phyloP scores from a whole-genome alignment of 768 basidiomycete genomes.

The Boletus sp. region DNA sequence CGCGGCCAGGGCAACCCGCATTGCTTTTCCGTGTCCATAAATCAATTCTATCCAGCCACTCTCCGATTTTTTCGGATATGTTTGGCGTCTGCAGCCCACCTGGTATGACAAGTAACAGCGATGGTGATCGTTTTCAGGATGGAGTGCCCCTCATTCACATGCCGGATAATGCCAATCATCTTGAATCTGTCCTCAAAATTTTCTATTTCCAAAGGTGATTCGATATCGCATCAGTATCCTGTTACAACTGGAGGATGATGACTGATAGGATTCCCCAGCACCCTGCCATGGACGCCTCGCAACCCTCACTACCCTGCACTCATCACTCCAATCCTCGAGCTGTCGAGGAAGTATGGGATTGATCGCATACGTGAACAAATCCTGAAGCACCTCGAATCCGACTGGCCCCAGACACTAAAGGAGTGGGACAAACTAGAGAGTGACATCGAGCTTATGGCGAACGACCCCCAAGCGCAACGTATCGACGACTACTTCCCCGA shows the following conservation, averaged over 20 bases:
- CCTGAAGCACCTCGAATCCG: background rate
- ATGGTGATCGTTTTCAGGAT: background rate
- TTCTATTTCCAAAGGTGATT: slow-evolving; percentile 12
- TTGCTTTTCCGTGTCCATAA: slow-evolving; percentile 15
- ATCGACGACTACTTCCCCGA: slow-evolving; percentile 15
- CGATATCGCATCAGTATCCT: background rate
- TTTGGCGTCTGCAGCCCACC: background rate
- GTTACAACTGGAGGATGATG: background rate
- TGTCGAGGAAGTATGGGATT: slow-evolving; percentile 12
- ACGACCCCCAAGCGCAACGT: too few species aligned
- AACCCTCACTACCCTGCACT: background rate
- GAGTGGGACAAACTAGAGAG: slow-evolving; percentile 13
- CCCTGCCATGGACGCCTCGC: slow-evolving; percentile 4
- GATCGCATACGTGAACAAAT: slow-evolving; percentile 5
- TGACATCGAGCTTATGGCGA: background rate
- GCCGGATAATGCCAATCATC: slow-evolving; percentile 5
- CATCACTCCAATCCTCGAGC: slow-evolving; percentile 6
- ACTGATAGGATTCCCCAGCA: background rate
- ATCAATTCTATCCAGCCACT: slow-evolving; percentile 12
- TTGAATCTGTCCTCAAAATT: slow-evolving; percentile 8
- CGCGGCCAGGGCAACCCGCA: background rate
- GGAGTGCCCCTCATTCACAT: slow-evolving; percentile 7
- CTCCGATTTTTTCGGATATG: slow-evolving; percentile 3
- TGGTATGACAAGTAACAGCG: background rate
- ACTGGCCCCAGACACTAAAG: slow-evolving; percentile 12